A percentile compares a stretch with the other conserved stretches of the same genome.
These are phyloP conservation scores for Nothopassalora personata DNA, from an alignment of 2,329 filamentous ascomycete species.

Conservation along the genomic window DNA sequence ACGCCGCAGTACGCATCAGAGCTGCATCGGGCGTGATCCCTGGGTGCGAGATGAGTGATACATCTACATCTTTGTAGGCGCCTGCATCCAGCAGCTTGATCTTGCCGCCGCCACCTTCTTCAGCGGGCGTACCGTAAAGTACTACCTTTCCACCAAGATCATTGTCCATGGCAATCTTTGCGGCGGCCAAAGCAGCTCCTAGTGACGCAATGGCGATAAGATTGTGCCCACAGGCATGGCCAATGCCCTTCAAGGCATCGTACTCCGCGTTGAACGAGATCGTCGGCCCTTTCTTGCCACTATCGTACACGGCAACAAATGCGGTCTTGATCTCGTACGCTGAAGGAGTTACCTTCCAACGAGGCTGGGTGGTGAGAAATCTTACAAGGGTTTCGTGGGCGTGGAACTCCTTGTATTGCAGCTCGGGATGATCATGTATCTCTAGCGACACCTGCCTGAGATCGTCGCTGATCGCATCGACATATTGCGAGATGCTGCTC, in stretches of 20 bases:
- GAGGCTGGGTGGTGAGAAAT: slow-evolving; percentile 41
- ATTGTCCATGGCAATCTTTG: slow-evolving; percentile 27
- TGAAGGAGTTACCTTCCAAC: slow-evolving; percentile 49
- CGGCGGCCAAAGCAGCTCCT: slow-evolving; percentile 36
- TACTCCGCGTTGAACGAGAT: slow-evolving; percentile 39
- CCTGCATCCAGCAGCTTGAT: slow-evolving; percentile 42
- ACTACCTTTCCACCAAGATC: slow-evolving; percentile 34
- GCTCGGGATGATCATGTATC: slow-evolving; percentile 50
- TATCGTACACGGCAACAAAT: slow-evolving; percentile 49
- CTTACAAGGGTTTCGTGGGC: slow-evolving; percentile 48
- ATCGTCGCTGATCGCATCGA: slow-evolving; percentile 37
- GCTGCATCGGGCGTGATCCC: slow-evolving; percentile 39
- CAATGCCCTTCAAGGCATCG: slow-evolving; percentile 39
- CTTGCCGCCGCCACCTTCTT: slow-evolving; percentile 25
- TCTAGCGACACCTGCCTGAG: slow-evolving; percentile 46
- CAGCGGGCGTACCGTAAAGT: slow-evolving; percentile 43
- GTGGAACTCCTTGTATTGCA: slow-evolving; percentile 39
- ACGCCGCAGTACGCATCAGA: slow-evolving; percentile 50
- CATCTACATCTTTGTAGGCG: slow-evolving; percentile 37
- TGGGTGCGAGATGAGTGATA: slow-evolving; percentile 34
- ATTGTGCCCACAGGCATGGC: slow-evolving; percentile 45
- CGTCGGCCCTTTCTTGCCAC: slow-evolving; percentile 33
- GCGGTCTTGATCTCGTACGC: slow-evolving; percentile 51
- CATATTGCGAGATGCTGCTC: slow-evolving; percentile 34
- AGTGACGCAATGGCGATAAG: slow-evolving; percentile 40